Base-by-base conservation (phyloP, 805 yeast species). In the Myxozyma nipponensis region DNA sequence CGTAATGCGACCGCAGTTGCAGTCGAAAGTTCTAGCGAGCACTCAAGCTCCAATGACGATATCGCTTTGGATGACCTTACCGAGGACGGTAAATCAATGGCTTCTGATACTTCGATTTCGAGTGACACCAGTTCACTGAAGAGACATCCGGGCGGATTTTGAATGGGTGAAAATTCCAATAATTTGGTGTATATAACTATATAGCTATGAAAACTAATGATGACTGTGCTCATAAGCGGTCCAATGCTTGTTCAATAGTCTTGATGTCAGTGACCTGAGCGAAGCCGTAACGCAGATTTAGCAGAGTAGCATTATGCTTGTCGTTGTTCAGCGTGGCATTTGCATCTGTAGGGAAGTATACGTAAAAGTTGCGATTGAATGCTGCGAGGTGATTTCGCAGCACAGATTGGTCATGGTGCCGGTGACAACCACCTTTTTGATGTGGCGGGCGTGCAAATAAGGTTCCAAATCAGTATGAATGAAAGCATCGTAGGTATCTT, bases 311-410 rank as follows among this genome's bases (percentile, higher is more conserved):
- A 26, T 39, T 42, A 22, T 53, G 55, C 46, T 35, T 40, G n/a
- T 42, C 45, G 3, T 6, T n/a, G 15, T 25, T 46, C 15, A 25
- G n/a, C n/a, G 57, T 49, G 10, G 55, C 54, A 24, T 49, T 53
- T n/a, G 44, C 57, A 22, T 53, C 57, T 4, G 39, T 25, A n/a
- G 56, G 56, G 25, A 53, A 53, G 30, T 49, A 50, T 1, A 53
- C 57, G 21, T 42, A 37, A 28, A 39, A 53, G 26, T 53, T 56
- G 24, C 50, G 25, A 19, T 36, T 39, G 23, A 53, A 53, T 13
- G 57, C 57, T 3, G 44, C 3, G 57, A 56, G n/a, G 57, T 53
- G 9, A 56, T 53, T 30, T 53, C 57, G 44, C 57, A 53, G 48
- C 57, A 53, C 21, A 53, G 36, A 25, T 53, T 53, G 4, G 57